Conservation (phyloP, 2,329 filamentous ascomycete genomes). For the Phyllosticta citriasiana region DNA sequence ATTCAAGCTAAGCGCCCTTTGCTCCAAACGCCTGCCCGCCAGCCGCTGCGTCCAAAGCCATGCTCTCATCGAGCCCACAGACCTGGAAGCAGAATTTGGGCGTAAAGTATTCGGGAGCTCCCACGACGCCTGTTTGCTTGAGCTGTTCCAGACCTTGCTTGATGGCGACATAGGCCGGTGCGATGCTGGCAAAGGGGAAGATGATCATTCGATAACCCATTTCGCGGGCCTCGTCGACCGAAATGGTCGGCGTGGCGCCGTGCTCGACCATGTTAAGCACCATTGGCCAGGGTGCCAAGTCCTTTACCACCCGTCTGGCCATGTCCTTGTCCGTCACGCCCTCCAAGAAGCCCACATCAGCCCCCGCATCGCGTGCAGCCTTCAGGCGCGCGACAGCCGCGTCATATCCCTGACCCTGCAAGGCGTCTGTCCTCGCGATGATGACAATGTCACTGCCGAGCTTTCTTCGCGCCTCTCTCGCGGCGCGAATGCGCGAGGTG, state of each 20-base stretch:
- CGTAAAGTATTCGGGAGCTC: constrained; percentile 30
- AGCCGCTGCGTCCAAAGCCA: constrained; percentile 40
- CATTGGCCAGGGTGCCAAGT: constrained; percentile 30
- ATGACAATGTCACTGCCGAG: constrained; percentile 32
- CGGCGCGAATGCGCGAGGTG: constrained; percentile 22
- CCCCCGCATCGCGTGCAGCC: constrained; percentile 31
- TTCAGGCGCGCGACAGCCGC: constrained; percentile 29
- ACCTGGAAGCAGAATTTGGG: constrained; percentile 42
- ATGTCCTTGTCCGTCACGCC: constrained; percentile 30
- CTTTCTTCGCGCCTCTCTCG: constrained; percentile 23
- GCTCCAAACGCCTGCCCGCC: constrained; percentile 27
- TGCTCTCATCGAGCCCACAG: constrained; percentile 42
- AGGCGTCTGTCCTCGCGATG: constrained; percentile 35
- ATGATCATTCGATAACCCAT: constrained; percentile 52
- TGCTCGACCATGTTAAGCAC: constrained; percentile 37
- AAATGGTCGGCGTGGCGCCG: constrained; percentile 44
- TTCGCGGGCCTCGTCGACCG: constrained; percentile 41
- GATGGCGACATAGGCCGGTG: constrained; percentile 37
- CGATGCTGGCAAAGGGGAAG: constrained; percentile 42
- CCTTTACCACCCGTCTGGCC: constrained; percentile 24
- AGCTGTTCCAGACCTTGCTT: constrained; percentile 28
- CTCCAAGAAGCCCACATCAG: constrained; percentile 34
- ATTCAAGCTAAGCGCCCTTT: constrained; percentile 2
- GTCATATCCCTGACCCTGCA: constrained; percentile 28
- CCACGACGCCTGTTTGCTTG: constrained; percentile 33